Conservation (phyloP, 1,284 basidiomycete genomes). For the Taiwanofungus camphoratus region DNA sequence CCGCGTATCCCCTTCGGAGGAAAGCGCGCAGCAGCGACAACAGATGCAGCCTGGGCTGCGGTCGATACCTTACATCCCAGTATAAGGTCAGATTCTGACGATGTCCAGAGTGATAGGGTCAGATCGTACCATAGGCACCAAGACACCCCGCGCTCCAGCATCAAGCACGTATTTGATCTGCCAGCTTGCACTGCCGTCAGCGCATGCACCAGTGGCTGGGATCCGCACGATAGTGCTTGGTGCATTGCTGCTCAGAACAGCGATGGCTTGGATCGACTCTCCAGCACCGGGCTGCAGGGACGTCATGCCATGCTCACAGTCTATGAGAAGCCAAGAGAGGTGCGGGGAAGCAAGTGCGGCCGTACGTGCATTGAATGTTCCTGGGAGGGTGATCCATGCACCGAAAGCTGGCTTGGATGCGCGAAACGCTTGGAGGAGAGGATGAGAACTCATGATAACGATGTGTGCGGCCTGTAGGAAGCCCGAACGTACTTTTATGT, state of each 20-base stretch:
- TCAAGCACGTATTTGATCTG: conserved; percentile 67
- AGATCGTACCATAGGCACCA: conserved; percentile 57
- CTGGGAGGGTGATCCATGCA: conserved; percentile 61
- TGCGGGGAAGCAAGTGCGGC: conserved; percentile 49
- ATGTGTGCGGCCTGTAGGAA: too few species aligned
- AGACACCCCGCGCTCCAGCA: conserved; percentile 53
- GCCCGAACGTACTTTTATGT: too few species aligned
- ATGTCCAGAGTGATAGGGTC: too few species aligned
- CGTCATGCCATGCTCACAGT: conserved; percentile 62
- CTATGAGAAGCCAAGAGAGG: conserved; percentile 56
- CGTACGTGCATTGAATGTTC: conserved; percentile 47
- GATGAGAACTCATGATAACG: conserved; percentile 21
- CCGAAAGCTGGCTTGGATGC: conserved; percentile 48
- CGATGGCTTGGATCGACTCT: conserved; percentile 48
- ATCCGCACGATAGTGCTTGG: conserved; percentile 55
- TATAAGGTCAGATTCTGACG: neutral
- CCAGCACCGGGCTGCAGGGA: conserved; percentile 48
- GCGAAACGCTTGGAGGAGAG: conserved; percentile 26
- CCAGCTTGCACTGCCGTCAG: conserved; percentile 45
- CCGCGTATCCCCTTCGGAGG: conserved; percentile 54
- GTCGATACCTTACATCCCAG: conserved; percentile 41
- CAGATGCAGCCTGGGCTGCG: conserved; percentile 47
- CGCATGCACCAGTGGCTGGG: conserved; percentile 51
- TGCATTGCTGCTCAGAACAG: conserved; percentile 33
- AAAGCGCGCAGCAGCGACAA: conserved; percentile 51